Evolutionary conservation across 306 rosid genomes (phyloP), one percentile per base, ranked within the genome.

Genomic region (Dicorynia guianensis): DNA sequence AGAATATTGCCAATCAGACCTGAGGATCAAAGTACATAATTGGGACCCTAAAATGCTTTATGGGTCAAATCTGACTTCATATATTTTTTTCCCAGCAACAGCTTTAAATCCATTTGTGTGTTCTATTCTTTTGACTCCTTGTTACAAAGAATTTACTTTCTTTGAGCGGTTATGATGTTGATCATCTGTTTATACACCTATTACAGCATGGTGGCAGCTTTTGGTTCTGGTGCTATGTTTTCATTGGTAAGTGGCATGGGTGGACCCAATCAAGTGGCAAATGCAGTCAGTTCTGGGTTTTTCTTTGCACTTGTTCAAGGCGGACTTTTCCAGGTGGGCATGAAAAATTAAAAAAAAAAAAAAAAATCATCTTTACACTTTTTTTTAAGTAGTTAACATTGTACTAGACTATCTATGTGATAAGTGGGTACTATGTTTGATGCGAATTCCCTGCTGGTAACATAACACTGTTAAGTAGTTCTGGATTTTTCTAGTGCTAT

Each of bases 231-330:
- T 63, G 98, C 88, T 17, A 77, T 85, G 84, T 96, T 96, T 81
- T 87, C 99, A 34, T 62, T 96, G 80, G 99, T 92, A 67, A 92
- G 97, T 72, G 99, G 99, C 75, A 71, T 92, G 87, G 98, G 97
- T 58, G 99, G 96, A 49, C 97, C 97, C 34, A 95, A 90, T 82
- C 96, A 75, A 78, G 97, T 76, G 34, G 85, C 83, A 34, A 96
- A 84, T 77, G 99, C 97, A 40, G 81, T 72, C 78, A 89, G 93
- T 75, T 96, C 98, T n/a, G 99, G 99, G 72, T 82, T 96, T 18
- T 90, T 92, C 84, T 96, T 96, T 59, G 96, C 99, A 57, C 90
- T 90, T 71, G 87, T 90, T 86, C 99, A 96, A 82, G 99, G 99
- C 76, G 99, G 99, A 66, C 76, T 96, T 74, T 96, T 89, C 82